Evolutionary conservation across 2,329 filamentous ascomycete genomes (phyloP).

Genomic region (Aureobasidium sp.): DNA sequence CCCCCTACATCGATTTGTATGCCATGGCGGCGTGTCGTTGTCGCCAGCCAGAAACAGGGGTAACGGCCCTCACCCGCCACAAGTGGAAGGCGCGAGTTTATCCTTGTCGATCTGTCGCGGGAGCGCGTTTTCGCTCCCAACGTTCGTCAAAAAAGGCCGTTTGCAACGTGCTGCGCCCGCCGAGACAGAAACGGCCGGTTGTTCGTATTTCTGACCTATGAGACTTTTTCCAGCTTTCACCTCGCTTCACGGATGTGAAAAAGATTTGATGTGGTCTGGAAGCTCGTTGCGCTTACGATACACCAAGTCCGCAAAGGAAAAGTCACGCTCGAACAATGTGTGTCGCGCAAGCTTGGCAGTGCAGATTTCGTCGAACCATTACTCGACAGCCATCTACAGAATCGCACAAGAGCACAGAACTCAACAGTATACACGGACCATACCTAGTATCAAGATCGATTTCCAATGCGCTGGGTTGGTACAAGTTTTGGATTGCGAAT

Average conservation of each 20-base stretch:
- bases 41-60: not conserved
- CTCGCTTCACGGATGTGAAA: not conserved
- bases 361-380: not conserved
- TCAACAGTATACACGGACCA: not conserved
- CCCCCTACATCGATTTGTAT: not conserved
- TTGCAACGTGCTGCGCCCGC: not conserved
- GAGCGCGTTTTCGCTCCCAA: not conserved
- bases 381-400: not conserved
- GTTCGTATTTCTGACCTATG: not conserved
- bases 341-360: conserved; percentile 2
- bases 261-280: not conserved
- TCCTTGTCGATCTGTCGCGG: conserved; percentile 4
- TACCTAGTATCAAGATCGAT: not conserved
- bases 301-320: not conserved
- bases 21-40: not conserved
- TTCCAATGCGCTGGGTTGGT: not conserved
- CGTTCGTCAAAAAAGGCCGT: not conserved
- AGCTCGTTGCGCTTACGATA: not conserved
- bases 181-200: not conserved
- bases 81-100: not conserved
- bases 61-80: not conserved
- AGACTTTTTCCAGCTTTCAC: not conserved
- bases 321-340: not conserved
- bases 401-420: not conserved
- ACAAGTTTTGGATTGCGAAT: not conserved